Evolutionary conservation across 345 rosid genomes (phyloP).

Genomic region (Jatropha curcas): DNA sequence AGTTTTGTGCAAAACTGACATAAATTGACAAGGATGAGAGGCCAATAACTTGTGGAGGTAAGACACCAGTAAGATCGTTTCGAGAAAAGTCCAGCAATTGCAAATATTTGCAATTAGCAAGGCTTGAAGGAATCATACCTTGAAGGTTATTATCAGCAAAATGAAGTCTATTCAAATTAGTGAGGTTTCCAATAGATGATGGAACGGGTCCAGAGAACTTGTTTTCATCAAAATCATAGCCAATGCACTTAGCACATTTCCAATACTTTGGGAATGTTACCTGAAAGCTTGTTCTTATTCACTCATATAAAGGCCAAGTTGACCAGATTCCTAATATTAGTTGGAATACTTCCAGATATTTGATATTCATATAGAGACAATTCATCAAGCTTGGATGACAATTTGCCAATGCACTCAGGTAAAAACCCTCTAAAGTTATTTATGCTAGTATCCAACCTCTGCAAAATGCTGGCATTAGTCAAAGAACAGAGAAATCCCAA

Average conservation of each 20-base stretch:
- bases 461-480: not conserved
- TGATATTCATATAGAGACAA: not conserved
- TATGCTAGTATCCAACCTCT: fast-evolving
- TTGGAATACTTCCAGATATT: slow-evolving; percentile 12
- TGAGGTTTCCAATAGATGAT: slow-evolving; percentile 17
- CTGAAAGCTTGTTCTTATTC: slow-evolving; percentile 11
- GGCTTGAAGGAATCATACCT: slow-evolving; percentile 31
- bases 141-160: slow-evolving; percentile 21
- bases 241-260: too few relatives aligned
- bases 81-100: not conserved
- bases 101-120: slow-evolving; percentile 21
- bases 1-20: slow-evolving; percentile 4
- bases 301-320: not conserved
- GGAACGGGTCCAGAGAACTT: slow-evolving; percentile 21
- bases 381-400: not conserved
- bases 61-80: slow-evolving; percentile 23
- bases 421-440: slow-evolving; percentile 1
- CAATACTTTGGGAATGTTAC: slow-evolving; percentile 11
- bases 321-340: not conserved
- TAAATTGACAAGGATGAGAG: slow-evolving; percentile 28
- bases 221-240: too few relatives aligned
- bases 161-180: slow-evolving; percentile 9
- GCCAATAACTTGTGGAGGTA: slow-evolving; percentile 24
- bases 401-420: not conserved
- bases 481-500: slow-evolving; percentile 5